phyloP scores from a whole-genome alignment of 805 yeast species.

The Jamesozyma gamospora region DNA sequence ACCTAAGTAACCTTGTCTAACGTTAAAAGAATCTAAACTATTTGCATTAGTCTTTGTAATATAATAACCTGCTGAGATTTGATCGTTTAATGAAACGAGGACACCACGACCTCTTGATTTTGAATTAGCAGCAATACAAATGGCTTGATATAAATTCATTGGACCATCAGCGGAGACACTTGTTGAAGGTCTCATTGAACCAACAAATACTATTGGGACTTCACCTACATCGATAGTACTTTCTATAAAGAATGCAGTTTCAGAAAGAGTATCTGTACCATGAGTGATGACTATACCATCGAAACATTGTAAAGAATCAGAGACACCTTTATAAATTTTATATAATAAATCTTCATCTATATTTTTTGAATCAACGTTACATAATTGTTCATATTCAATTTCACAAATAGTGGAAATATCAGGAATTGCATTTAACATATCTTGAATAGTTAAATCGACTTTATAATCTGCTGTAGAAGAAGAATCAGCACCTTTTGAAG shows the following conservation, averaged over 20 bases:
- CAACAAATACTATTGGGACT: constrained; percentile 57
- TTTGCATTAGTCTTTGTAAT: constrained; percentile 64
- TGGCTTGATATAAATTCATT: constrained; percentile 62
- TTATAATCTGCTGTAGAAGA: constrained; percentile 46
- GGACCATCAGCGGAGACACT: constrained; percentile 65
- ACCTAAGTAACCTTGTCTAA: constrained; percentile 63
- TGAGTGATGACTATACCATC: constrained; percentile 60
- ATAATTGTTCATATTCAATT: constrained; percentile 51
- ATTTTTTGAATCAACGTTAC: constrained; percentile 53
- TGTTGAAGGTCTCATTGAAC: constrained; percentile 67
- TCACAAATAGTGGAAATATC: constrained; percentile 45
- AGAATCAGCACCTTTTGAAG: constrained; percentile 39
- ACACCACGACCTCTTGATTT: constrained; percentile 49
- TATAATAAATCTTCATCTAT: constrained; percentile 38
- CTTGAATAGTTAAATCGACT: constrained; percentile 43
- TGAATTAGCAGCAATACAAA: constrained; percentile 46
- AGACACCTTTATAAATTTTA: constrained; percentile 37
- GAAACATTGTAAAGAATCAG: constrained; percentile 35
- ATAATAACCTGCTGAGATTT: constrained; percentile 60
- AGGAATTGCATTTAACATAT: constrained; percentile 44
- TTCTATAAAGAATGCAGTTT: constrained; percentile 56
- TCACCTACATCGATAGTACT: constrained; percentile 35
- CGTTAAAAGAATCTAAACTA: constrained; percentile 59
- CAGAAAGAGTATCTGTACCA: constrained; percentile 65
- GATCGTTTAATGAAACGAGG: constrained; percentile 55